A percentile compares a stretch with the other conserved stretches of the same genome.
Evolutionary conservation across 1,139 yeast species (phyloP).

Genomic region (Scheffersomyces segobiensis): DNA sequence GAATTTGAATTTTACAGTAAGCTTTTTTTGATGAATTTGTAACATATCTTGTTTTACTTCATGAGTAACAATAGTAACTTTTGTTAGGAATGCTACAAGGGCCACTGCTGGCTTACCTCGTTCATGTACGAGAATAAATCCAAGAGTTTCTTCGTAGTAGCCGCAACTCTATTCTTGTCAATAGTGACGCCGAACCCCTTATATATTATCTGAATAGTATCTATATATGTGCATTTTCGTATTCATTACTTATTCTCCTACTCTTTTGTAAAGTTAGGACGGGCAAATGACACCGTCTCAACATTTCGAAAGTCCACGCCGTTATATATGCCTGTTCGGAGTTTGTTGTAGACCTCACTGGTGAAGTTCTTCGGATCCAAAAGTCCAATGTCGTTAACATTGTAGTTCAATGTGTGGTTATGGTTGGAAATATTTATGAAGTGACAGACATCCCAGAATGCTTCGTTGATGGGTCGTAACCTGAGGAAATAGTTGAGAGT

Average conservation of each 20-base stretch:
- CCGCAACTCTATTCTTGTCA: background rate
- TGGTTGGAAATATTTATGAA: slow-evolving; percentile 33
- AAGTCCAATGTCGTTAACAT: slow-evolving; percentile 33
- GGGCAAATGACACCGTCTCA: slow-evolving; percentile 16
- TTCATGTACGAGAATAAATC: too few relatives aligned
- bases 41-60: background rate
- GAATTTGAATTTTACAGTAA: background rate
- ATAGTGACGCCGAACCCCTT: background rate
- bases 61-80: background rate
- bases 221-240: background rate
- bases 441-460: slow-evolving; percentile 45
- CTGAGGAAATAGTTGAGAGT: slow-evolving; percentile 11
- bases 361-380: slow-evolving; percentile 43
- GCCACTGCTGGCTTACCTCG: background rate
- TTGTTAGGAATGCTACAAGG: background rate
- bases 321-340: slow-evolving; percentile 27
- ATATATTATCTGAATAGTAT: background rate
- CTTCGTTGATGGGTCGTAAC: slow-evolving; percentile 30
- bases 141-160: background rate
- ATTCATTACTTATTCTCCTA: background rate
- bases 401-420: slow-evolving; percentile 26
- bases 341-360: slow-evolving; percentile 20
- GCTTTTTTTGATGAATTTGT: background rate
- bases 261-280: slow-evolving; percentile 12
- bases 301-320: slow-evolving; percentile 25